Evolutionary conservation across 2,329 filamentous ascomycete genomes (phyloP).

Genomic region (Xylariaceae sp.): DNA sequence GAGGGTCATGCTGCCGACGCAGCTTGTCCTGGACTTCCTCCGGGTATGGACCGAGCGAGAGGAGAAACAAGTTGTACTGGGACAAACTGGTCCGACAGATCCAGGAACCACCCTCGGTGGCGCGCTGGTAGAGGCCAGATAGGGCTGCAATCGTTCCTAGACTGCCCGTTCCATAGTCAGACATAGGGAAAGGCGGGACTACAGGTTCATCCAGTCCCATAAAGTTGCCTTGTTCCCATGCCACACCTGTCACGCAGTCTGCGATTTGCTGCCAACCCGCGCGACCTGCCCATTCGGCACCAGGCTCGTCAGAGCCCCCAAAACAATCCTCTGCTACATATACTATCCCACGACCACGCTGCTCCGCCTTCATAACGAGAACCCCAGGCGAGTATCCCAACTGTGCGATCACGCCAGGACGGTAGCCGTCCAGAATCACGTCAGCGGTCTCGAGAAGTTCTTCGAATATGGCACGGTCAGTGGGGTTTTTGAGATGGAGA

Average conservation of each 20-base stretch:
- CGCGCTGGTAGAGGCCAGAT: conserved; percentile 32
- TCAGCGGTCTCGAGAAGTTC: conserved; percentile 56
- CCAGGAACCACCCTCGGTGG: conserved; percentile 33
- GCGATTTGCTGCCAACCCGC: conserved; percentile 57
- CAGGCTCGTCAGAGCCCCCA: conserved; percentile 47
- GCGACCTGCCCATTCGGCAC: conserved; percentile 54
- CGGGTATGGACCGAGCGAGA: conserved; percentile 43
- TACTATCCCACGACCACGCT: conserved; percentile 57
- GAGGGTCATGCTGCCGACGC: conserved; percentile 42
- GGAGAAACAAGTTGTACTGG: conserved; percentile 36
- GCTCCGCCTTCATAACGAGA: conserved; percentile 47
- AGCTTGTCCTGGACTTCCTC: conserved; percentile 43
- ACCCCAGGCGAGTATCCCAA: conserved; percentile 58
- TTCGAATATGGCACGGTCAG: conserved; percentile 52
- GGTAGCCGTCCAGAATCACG: conserved; percentile 64
- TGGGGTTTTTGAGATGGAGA: conserved; percentile 53
- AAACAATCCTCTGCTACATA: conserved; percentile 71
- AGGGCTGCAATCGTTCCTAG: conserved; percentile 34
- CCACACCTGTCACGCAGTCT: conserved; percentile 35
- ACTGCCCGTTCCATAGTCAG: conserved; percentile 40
- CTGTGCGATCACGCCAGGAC: conserved; percentile 58
- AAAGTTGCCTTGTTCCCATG: conserved; percentile 36
- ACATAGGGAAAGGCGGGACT: conserved; percentile 60
- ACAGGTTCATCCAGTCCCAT: conserved; percentile 51
- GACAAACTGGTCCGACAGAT: conserved; percentile 33